A percentile compares a stretch with the other conserved stretches of the same genome.
Evolutionary conservation across 768 basidiomycete genomes (phyloP).

Genomic region (Lactarius tabidus): DNA sequence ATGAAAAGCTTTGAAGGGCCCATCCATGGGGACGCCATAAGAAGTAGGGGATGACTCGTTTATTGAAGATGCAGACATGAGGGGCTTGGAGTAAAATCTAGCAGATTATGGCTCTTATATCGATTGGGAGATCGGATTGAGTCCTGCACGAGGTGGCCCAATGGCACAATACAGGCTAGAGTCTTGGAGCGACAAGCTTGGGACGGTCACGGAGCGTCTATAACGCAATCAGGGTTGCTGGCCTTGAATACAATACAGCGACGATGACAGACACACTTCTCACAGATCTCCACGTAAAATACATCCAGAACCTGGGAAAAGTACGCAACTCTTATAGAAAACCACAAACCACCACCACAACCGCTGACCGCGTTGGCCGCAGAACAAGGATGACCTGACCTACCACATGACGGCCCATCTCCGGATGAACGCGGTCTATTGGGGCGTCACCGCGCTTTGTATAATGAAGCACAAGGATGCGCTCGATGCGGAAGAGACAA

Average conservation of each 20-base stretch:
- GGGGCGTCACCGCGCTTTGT: constrained; percentile 87
- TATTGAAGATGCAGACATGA: constrained; percentile 13
- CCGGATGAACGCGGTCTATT: constrained; percentile 93
- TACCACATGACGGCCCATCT: constrained; percentile 93
- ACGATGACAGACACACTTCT: constrained; percentile 32
- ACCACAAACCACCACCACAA: constrained; percentile 1
- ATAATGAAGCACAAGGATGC: constrained; percentile 78
- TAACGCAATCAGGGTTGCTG: not conserved
- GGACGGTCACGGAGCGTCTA: no score
- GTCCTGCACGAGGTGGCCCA: not conserved
- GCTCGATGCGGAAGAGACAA: constrained; percentile 76
- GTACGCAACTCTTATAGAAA: constrained; percentile 33
- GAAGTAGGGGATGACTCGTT: constrained; percentile 21
- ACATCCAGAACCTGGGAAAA: constrained; percentile 72
- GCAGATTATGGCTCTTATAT: not conserved
- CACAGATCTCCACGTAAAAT: constrained; percentile 61
- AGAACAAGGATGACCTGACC: constrained; percentile 79
- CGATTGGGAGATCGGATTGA: not conserved
- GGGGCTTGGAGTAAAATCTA: not conserved
- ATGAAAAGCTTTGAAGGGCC: constrained; percentile 6
- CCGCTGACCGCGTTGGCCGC: not conserved
- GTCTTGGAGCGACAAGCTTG: no score
- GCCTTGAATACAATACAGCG: not conserved
- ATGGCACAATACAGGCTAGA: not conserved
- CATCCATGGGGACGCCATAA: constrained; percentile 17